Conservation (phyloP, 75 land plant species). For the Cupressus sempervirens region DNA sequence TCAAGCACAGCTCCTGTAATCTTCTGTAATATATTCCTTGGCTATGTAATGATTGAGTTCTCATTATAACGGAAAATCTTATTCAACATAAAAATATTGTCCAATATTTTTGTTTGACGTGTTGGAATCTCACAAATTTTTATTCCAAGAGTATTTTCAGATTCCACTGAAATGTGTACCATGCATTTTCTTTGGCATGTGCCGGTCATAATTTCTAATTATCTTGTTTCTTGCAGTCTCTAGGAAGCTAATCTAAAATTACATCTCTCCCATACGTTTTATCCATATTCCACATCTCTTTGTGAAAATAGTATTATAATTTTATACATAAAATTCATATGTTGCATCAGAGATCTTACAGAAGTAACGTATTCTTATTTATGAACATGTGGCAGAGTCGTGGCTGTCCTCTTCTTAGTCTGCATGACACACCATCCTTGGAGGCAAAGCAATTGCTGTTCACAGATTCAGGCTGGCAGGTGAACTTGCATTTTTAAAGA, state of each 20-base stretch:
- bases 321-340: not conserved
- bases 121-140: not conserved
- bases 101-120: not conserved
- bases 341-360: not conserved
- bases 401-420: slow-evolving; percentile 82
- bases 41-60: not conserved
- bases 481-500: slow-evolving; percentile 15
- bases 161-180: not conserved
- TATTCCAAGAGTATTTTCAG: not conserved
- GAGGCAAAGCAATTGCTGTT: slow-evolving; percentile 77
- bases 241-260: not conserved
- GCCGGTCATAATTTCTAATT: not conserved
- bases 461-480: slow-evolving; percentile 93
- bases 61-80: not conserved
- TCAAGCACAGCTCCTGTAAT: not conserved
- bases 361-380: not conserved
- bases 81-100: not conserved
- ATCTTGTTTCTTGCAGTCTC: not conserved
- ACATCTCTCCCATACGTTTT: not conserved
- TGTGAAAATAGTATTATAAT: not conserved
- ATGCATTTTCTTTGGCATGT: not conserved
- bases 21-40: not conserved
- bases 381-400: slow-evolving; percentile 56
- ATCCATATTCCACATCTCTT: not conserved
- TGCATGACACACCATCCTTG: slow-evolving; percentile 86